Base-by-base conservation (phyloP, 768 basidiomycete species). In the Pholiota conissans region DNA sequence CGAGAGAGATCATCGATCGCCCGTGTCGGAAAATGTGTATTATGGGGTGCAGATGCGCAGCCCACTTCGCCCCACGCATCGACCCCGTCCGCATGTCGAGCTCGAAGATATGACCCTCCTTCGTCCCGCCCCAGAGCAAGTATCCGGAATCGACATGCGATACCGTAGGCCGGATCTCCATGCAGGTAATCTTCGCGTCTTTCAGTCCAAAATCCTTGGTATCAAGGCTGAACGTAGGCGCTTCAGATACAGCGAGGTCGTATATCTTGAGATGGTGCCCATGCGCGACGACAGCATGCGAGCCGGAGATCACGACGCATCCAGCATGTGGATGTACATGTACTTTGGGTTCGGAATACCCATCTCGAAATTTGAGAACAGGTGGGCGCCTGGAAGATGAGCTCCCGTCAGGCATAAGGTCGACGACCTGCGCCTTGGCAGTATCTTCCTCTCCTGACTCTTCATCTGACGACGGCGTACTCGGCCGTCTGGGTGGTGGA, bases 41-140 rank as follows among this genome's bases (percentile, higher is more conserved):
- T 54, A 98, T 79, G 0, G 87, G 72, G 55, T 85, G 79, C 0
- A 84, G 65, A 65, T 97, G 95, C 0, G 82, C 83, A 11, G 78
- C 76, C 32, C 79, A 76, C 59, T 86, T 90, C 29, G 79, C 74
- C 13, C 83, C 84, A 1, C 77, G 77, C 18, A 93, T 70, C 4
- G 64, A 62, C 0, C 86, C 89, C 2, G 79, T 84, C 52, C 80
- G 72, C 35, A 90, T 75, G 66, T 98, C 93, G 55, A 96, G 62
- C 76, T 97, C 95, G 62, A 88, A 79, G 24, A 99, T 58, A 69
- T 90, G 86, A 0, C 96, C 96, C 24, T 96, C 93, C 73, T 91
- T 94, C 27, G 93, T 93, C 3, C 95, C 96, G 10, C 89, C 73
- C 95, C 95, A 98, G 2, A 94, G 64, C 54, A 83, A 79, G 28